Conservation (phyloP, 2,329 filamentous ascomycete species). For the Colletotrichum somersetense region DNA sequence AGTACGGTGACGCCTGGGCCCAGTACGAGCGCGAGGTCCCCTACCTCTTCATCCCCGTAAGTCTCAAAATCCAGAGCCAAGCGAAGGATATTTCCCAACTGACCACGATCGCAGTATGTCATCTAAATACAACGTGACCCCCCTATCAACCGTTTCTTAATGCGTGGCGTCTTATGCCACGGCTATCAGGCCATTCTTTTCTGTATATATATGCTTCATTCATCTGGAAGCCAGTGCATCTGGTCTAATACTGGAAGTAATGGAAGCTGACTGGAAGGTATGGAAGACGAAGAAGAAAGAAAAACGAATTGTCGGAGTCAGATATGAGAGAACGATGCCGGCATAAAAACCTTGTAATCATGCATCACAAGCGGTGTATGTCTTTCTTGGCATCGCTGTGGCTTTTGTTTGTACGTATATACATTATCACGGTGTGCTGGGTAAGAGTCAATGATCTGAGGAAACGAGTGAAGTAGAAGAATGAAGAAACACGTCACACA, state of each 20-base stretch:
- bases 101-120: conserved; percentile 52
- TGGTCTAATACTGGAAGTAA: neutral
- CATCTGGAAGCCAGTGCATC: conserved; percentile 4
- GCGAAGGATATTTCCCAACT: neutral
- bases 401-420: conserved; percentile 25
- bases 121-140: conserved; percentile 49
- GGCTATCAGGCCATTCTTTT: conserved; percentile 4
- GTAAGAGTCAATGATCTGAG: neutral
- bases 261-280: neutral
- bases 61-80: conserved; percentile 31
- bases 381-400: neutral
- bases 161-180: neutral
- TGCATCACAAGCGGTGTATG: neutral
- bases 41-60: conserved; percentile 78
- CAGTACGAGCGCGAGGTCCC: conserved; percentile 86
- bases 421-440: neutral
- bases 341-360: conserved; percentile 20
- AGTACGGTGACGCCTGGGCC: conserved; percentile 85
- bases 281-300: neutral
- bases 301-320: neutral
- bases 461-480: conserved; percentile 2
- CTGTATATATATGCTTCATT: conserved; percentile 17
- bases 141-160: neutral
- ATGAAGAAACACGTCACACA: neutral
- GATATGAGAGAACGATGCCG: neutral